A percentile compares a stretch with the other conserved stretches of the same genome.
Conservation (phyloP, 495 filamentous ascomycete genomes). For the Beverwykella pulmonaria region DNA sequence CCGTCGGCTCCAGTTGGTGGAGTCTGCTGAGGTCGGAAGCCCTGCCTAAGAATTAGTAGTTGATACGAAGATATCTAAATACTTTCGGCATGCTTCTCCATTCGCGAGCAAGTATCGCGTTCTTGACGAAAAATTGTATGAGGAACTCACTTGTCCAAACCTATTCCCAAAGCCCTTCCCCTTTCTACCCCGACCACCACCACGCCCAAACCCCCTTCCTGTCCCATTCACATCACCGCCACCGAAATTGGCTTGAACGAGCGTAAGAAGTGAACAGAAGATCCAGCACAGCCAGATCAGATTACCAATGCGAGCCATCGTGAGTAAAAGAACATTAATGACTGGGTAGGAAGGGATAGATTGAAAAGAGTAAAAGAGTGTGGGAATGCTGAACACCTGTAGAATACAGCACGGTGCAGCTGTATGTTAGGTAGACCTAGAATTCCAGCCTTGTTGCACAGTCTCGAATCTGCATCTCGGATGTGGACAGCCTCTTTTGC, state of each 20-base stretch:
- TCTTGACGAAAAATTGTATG: not conserved
- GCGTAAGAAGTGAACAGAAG: constrained; percentile 12
- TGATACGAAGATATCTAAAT: not conserved
- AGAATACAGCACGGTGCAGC: not conserved
- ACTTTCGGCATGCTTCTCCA: not conserved
- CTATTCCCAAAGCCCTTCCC: not conserved
- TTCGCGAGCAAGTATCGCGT: not conserved
- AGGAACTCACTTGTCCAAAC: constrained; percentile 7
- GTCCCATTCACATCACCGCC: not conserved
- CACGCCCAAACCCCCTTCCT: not conserved
- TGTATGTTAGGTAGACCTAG: constrained; percentile 1
- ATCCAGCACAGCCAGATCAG: constrained; percentile 33
- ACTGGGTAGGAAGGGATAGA: not conserved
- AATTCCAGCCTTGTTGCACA: constrained; percentile 4
- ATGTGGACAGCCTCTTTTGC: too few species aligned
- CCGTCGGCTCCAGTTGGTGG: not conserved
- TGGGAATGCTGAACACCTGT: not conserved
- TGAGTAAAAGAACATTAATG: constrained; percentile 6
- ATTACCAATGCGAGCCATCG: constrained; percentile 3
- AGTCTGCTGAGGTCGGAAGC: not conserved
- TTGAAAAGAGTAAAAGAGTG: not conserved
- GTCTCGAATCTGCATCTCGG: constrained; percentile 1
- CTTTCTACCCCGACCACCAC: not conserved
- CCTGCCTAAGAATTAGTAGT: not conserved
- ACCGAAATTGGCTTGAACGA: constrained; percentile 2